phyloP scores from a whole-genome alignment of 192 early-diverging fungal genomes.

The Linnemannia exigua region DNA sequence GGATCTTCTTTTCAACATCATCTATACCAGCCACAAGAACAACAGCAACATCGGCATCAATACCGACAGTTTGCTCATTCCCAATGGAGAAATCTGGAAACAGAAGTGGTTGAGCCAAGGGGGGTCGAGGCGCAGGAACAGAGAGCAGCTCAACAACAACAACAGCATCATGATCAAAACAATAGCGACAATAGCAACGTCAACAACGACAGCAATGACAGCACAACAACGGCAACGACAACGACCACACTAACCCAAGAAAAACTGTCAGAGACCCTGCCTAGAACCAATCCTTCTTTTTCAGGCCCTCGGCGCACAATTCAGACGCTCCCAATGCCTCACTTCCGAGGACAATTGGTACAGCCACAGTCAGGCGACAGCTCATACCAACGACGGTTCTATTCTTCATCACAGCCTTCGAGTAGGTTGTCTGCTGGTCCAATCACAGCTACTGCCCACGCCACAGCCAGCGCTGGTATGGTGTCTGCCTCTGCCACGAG shows the following conservation, averaged over 20 bases:
- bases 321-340: constrained; percentile 42
- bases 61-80: not conserved
- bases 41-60: constrained; percentile 4
- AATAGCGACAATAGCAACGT: not conserved
- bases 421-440: not conserved
- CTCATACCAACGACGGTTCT: constrained; percentile 21
- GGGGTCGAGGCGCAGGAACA: not conserved
- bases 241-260: not conserved
- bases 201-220: not conserved
- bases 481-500: not conserved
- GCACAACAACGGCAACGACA: not conserved
- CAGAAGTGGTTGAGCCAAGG: not conserved
- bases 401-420: not conserved
- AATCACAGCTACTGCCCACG: not conserved
- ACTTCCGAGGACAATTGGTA: constrained; percentile 32
- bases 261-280: not conserved
- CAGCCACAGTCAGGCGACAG: constrained; percentile 18
- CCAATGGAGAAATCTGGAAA: not conserved
- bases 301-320: not conserved
- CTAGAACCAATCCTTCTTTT: not conserved
- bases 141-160: not conserved
- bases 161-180: not conserved
- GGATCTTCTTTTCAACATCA: not conserved
- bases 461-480: constrained; percentile 3
- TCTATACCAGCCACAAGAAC: not conserved